These are phyloP conservation scores for Parastagonospora avenae DNA, from an alignment of 2,329 filamentous ascomycete species.

Conservation along the genomic window DNA sequence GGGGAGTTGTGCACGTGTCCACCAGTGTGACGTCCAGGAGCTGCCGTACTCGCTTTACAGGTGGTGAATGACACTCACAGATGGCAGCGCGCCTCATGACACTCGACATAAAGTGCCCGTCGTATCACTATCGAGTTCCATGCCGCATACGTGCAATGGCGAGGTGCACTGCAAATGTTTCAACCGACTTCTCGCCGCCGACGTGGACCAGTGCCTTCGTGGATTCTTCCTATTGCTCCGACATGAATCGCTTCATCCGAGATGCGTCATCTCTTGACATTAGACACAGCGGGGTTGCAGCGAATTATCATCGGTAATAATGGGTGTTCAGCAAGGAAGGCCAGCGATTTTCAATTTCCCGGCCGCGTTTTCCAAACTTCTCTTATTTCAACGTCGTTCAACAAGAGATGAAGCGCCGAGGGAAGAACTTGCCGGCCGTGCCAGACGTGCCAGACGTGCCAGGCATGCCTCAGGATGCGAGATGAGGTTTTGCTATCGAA, in stretches of 20 bases:
- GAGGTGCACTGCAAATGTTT: slow-evolving; percentile 17
- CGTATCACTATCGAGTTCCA: slow-evolving; percentile 16
- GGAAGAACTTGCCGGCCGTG: slow-evolving; percentile 2
- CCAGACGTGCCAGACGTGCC: no score
- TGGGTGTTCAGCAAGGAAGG: slow-evolving; percentile 18
- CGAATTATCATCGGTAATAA: slow-evolving; percentile 14
- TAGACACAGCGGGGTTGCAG: slow-evolving; percentile 5
- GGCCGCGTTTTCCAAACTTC: slow-evolving; percentile 21
- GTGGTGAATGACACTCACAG: slow-evolving; percentile 5
- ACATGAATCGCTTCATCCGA: neutral
- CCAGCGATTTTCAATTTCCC: slow-evolving; percentile 18
- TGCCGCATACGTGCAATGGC: slow-evolving; percentile 4
- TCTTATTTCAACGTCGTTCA: slow-evolving; percentile 26
- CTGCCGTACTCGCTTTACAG: slow-evolving; percentile 9
- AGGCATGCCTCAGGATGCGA: slow-evolving; percentile 16
- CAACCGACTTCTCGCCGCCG: slow-evolving; percentile 4
- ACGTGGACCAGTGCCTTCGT: slow-evolving; percentile 5
- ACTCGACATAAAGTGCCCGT: slow-evolving; percentile 8
- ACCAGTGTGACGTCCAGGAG: slow-evolving; percentile 17
- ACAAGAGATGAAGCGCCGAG: slow-evolving; percentile 26
- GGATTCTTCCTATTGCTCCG: neutral
- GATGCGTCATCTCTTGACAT: slow-evolving; percentile 25
- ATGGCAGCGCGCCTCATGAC: slow-evolving; percentile 19
- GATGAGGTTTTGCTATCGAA: neutral
- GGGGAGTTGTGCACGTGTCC: slow-evolving; percentile 7